Evolutionary conservation across 495 filamentous ascomycete genomes (phyloP).

Genomic region (Parathielavia hyrcaniae): DNA sequence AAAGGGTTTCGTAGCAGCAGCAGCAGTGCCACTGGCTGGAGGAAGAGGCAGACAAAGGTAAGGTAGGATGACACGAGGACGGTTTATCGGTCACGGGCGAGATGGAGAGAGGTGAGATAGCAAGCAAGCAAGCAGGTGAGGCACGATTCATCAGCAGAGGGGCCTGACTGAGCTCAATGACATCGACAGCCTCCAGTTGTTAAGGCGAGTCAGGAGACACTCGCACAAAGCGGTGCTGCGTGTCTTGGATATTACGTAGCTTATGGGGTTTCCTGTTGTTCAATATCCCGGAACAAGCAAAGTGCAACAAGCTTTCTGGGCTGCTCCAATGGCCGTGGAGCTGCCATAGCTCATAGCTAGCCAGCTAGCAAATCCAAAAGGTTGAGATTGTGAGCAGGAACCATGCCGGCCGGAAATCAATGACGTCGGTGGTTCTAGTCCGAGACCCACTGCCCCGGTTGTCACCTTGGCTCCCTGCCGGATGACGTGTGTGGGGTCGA

Average conservation of each 20-base stretch:
- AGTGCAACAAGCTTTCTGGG: not conserved
- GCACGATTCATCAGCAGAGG: no score
- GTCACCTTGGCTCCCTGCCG: not conserved
- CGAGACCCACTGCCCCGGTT: not conserved
- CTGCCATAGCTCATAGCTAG: no score
- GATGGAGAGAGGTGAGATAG: no score
- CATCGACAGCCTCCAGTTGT: no score
- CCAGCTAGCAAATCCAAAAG: no score
- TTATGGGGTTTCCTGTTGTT: not conserved
- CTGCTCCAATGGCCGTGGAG: no score
- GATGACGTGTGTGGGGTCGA: not conserved
- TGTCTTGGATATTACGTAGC: not conserved
- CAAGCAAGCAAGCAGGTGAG: no score
- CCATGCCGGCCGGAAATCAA: not conserved
- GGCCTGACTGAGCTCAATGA: no score
- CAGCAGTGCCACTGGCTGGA: not conserved
- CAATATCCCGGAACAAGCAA: constrained; percentile 1
- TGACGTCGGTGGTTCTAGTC: constrained; percentile 13
- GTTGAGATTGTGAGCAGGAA: not conserved
- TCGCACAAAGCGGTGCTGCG: not conserved
- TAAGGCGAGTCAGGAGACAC: no score
- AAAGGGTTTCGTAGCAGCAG: not conserved
- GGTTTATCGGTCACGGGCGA: not conserved
- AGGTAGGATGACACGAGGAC: not conserved
- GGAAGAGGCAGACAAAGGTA: no score